phyloP scores from a whole-genome alignment of 208 protist genomes.

The Endotrypanum monterogeii region DNA sequence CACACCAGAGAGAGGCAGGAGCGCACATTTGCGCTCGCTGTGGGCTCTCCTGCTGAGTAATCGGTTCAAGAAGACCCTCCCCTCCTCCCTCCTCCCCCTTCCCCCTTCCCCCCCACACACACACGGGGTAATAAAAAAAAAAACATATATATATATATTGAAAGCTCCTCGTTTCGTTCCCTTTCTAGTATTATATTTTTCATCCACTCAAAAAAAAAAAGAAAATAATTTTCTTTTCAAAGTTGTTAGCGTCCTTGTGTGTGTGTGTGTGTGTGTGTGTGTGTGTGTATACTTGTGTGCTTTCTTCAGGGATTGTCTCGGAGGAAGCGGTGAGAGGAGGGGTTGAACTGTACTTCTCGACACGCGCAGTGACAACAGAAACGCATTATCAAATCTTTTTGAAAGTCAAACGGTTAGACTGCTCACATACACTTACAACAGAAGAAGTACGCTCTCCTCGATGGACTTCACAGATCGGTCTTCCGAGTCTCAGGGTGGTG shows the following conservation, averaged over 20 bases:
- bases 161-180: too few relatives aligned
- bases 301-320: background rate
- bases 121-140: too few relatives aligned
- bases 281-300: background rate
- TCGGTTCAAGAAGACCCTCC: too few relatives aligned
- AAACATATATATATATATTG: background rate
- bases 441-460: background rate
- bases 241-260: background rate
- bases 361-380: background rate
- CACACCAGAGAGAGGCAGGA: too few relatives aligned
- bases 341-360: background rate
- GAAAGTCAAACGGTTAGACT: background rate
- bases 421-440: background rate
- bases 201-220: too few relatives aligned
- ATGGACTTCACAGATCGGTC: background rate
- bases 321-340: too few relatives aligned
- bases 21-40: too few relatives aligned
- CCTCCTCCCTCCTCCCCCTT: too few relatives aligned
- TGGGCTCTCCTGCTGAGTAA: too few relatives aligned
- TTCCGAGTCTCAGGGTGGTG: background rate
- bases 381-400: background rate
- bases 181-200: too few relatives aligned
- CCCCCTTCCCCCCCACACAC: too few relatives aligned
- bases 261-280: slow-evolving; percentile 11
- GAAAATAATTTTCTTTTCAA: too few relatives aligned